phyloP scores from a whole-genome alignment of 1,284 basidiomycete genomes.

The Cryptococcus sp. region DNA sequence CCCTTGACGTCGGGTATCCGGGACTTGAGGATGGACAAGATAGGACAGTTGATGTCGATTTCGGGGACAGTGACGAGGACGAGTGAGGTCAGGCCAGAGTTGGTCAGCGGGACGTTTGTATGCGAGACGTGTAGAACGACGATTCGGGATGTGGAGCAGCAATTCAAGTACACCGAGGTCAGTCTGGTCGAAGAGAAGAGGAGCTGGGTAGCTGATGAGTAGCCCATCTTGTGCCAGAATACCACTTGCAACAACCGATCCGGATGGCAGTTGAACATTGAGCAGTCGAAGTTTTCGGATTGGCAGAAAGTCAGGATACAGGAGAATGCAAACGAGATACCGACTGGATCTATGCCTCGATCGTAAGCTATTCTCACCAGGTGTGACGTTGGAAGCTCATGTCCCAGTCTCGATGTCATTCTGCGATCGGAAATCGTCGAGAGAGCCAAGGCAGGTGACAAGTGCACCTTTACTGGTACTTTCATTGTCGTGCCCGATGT shows the following conservation, averaged over 20 bases:
- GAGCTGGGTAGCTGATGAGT: conserved; percentile 1
- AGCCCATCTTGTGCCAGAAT: conserved; percentile 92
- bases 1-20: conserved; percentile 90
- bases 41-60: conserved; percentile 88
- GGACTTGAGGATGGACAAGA: conserved; percentile 86
- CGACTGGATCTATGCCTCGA: conserved; percentile 97
- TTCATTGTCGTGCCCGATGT: conserved; percentile 99
- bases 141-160: conserved; percentile 95
- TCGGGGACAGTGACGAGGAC: conserved; percentile 96
- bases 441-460: conserved; percentile 96
- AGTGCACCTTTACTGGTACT: conserved; percentile 94
- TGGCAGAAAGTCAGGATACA: conserved; percentile 99
- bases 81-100: conserved; percentile 92
- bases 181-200: conserved; percentile 6
- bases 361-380: too few relatives aligned
- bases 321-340: conserved; percentile 98
- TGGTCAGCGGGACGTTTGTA: conserved; percentile 87
- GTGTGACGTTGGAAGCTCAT: conserved; percentile 12
- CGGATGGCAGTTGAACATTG: conserved; percentile 92
- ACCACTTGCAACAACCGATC: conserved; percentile 83
- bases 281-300: conserved; percentile 93
- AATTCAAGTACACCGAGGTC: conserved; percentile 99
- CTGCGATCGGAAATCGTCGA: conserved; percentile 93
- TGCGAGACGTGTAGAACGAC: conserved; percentile 82
- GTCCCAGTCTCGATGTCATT: conserved; percentile 87